Percentiles rank a stretch among this genome's conserved stretches.
Conservation (phyloP, 352 stramenopile species). For the Phytophthora capsici region DNA sequence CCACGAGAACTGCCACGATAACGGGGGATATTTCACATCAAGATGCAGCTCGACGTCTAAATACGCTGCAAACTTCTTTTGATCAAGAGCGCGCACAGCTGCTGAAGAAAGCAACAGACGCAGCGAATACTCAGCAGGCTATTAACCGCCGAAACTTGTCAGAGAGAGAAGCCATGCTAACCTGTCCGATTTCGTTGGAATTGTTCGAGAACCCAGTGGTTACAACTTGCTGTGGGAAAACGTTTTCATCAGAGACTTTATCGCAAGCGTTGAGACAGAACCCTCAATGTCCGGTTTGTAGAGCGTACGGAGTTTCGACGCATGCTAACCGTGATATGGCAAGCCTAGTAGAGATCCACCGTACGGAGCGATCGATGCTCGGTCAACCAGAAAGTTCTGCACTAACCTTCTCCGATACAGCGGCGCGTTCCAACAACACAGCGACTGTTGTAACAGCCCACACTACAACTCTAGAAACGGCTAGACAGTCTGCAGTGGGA, state of each 20-base stretch:
- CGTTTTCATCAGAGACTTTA: constrained; percentile 23
- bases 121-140: constrained; percentile 5
- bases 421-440: background rate
- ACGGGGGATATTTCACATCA: background rate
- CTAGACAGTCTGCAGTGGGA: background rate
- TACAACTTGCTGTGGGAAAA: constrained; percentile 34
- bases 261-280: constrained; percentile 12
- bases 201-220: constrained; percentile 33
- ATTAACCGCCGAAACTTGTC: constrained; percentile 8
- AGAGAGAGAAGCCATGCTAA: constrained; percentile 22
- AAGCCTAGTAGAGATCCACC: constrained; percentile 30
- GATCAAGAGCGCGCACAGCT: constrained; percentile 21
- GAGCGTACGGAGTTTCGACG: constrained; percentile 7
- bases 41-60: constrained; percentile 7
- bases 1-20: background rate
- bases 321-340: constrained; percentile 25
- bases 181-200: constrained; percentile 35
- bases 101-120: constrained; percentile 22
- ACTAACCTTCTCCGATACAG: background rate
- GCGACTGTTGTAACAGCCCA: background rate
- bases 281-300: constrained; percentile 25
- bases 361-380: constrained; percentile 15
- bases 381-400: constrained; percentile 7
- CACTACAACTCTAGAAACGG: background rate
- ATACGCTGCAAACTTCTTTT: constrained; percentile 11